phyloP scores from a whole-genome alignment of 2,329 filamentous ascomycete genomes.

The Elsinoe ampelina region DNA sequence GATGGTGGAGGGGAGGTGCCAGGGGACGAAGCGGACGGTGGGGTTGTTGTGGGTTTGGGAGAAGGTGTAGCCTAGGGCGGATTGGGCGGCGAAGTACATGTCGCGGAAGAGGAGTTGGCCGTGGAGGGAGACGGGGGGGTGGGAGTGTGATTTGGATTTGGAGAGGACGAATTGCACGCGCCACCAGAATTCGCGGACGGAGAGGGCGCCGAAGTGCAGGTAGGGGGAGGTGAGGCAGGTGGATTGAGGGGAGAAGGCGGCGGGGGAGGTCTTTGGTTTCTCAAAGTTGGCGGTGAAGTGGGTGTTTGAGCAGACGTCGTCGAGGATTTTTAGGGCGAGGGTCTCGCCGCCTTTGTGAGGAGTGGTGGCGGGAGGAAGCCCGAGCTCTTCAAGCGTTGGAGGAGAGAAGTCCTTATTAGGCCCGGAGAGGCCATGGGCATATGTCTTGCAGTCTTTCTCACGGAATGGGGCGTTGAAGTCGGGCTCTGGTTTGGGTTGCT shows the following conservation, averaged over 20 bases:
- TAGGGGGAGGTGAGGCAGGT: slow-evolving; percentile 66
- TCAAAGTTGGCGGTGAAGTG: slow-evolving; percentile 64
- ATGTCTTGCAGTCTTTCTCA: slow-evolving; percentile 47
- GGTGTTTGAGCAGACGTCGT: slow-evolving; percentile 50
- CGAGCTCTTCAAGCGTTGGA: slow-evolving; percentile 63
- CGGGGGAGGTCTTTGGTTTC: slow-evolving; percentile 67
- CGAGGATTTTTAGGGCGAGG: slow-evolving; percentile 49
- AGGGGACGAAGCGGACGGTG: slow-evolving; percentile 65
- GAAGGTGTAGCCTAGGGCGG: slow-evolving; percentile 55
- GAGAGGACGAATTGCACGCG: slow-evolving; percentile 54
- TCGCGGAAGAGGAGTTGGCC: slow-evolving; percentile 70
- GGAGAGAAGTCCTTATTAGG: slow-evolving; percentile 59
- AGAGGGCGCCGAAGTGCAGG: slow-evolving; percentile 64
- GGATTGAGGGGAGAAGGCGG: slow-evolving; percentile 61
- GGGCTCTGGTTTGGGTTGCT: slow-evolving; percentile 40
- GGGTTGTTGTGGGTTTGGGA: slow-evolving; percentile 56
- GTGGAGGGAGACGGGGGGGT: slow-evolving; percentile 57
- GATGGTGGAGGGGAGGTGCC: slow-evolving; percentile 61
- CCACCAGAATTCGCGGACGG: slow-evolving; percentile 66
- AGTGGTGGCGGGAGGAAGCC: slow-evolving; percentile 54
- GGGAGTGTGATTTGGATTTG: slow-evolving; percentile 46
- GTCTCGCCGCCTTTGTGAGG: slow-evolving; percentile 64
- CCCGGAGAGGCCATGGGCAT: slow-evolving; percentile 50
- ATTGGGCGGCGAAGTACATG: slow-evolving; percentile 76
- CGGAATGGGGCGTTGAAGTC: slow-evolving; percentile 55